Conservation (phyloP, 1,284 basidiomycete genomes). For the Ganoderma meredithae region DNA sequence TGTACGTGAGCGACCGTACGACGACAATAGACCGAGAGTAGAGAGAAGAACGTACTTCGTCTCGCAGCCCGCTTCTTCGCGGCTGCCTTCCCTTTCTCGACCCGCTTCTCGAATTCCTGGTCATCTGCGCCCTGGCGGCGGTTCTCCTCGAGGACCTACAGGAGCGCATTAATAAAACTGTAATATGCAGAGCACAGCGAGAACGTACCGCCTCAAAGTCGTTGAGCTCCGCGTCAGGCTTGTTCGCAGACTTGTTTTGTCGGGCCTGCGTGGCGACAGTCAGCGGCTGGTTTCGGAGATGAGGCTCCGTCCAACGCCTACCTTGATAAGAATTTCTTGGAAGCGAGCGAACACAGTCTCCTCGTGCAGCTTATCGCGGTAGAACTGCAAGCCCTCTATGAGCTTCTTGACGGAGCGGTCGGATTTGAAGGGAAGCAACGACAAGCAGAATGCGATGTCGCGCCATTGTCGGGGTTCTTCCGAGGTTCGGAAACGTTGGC, state of each 20-base stretch:
- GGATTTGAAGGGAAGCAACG: conserved; percentile 95
- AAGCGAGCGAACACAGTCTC: conserved; percentile 85
- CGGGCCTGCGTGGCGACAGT: conserved; percentile 60
- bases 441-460: conserved; percentile 96
- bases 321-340: conserved; percentile 87
- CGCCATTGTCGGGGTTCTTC: conserved; percentile 95
- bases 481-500: conserved; percentile 90
- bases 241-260: conserved; percentile 87
- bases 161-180: conserved; percentile 17
- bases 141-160: conserved; percentile 83
- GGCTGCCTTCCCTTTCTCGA: conserved; percentile 81
- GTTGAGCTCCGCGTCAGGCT: conserved; percentile 88
- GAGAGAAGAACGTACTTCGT: neutral
- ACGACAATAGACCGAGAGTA: neutral
- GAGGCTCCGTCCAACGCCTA: conserved; percentile 32
- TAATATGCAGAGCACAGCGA: conserved; percentile 23
- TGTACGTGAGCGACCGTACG: neutral
- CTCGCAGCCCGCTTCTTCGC: conserved; percentile 60
- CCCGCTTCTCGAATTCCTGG: conserved; percentile 86
- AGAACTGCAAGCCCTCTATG: conserved; percentile 90
- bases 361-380: conserved; percentile 96
- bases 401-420: conserved; percentile 97
- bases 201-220: conserved; percentile 82
- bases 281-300: neutral
- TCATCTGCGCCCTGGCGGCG: conserved; percentile 90